Base-by-base conservation (phyloP, 805 yeast species). In the Lachancea dasiensis region DNA sequence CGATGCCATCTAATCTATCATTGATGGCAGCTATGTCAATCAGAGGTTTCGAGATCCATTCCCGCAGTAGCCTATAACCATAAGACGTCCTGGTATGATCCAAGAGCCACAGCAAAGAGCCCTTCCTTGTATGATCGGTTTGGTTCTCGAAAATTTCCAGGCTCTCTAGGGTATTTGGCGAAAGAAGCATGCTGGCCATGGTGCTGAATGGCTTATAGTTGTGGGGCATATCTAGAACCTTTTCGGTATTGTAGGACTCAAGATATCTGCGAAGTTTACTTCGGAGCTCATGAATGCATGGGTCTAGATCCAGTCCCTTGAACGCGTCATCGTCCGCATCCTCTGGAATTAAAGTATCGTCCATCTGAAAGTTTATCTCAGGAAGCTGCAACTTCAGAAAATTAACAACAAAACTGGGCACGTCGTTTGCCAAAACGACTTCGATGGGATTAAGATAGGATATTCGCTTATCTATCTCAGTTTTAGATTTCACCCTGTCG, bases 11-110 rank as follows among this genome's bases (percentile, higher is more conserved):
- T 0, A 72, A 61, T 18, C 98, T 68, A n/a, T 68, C 67, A 39
- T 72, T 68, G 2, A 92, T 81, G 6, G 62, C 61, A 1, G 61
- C 67, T 21, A 67, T 63, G 29, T 77, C 68, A 0, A 75, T 60
- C 16, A 89, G 65, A 1, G 98, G 98, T 43, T 70, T 67, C 1
- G 77, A 67, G 0, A 89, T 61, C 98, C 98, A 92, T 26, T 72
- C 64, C 20, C 69, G 67, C 10, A 92, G 56, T 41, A 75, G 49
- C 38, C 95, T 61, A 31, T 68, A 71, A 0, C 98, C 98, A 58
- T 81, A 81, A 20, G 71, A 67, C 0, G 97, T 85, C 23, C 75
- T 63, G 0, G 97, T 85, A 47, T 82, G 87, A 54, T 90, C 83
- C 43, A 92, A 49, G 2, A 86, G 64, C 87, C 94, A 85, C 11